Base-by-base conservation (phyloP, 225 moss, liverwort and hornwort genomes). In the Ulota crispa region DNA sequence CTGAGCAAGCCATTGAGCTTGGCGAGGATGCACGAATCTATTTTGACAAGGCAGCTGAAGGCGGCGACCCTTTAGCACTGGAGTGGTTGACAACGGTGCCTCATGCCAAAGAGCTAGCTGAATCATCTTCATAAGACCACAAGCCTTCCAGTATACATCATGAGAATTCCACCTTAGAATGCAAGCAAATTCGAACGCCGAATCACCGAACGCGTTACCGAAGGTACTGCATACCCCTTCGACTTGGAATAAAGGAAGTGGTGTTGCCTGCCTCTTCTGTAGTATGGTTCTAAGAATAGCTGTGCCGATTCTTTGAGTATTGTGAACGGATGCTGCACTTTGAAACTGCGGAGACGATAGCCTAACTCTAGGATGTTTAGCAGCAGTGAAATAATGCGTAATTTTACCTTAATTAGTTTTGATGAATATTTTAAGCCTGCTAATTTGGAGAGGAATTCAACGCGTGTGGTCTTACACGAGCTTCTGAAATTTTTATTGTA, bases 21-120 rank as follows among this genome's bases (percentile, higher is more conserved):
- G 36, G 76, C 21, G 77, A 76, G 84, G 76, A 83, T 79, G 87
- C 84, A 42, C 78, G 84, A 39, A 18, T 75, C 41, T 71, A 89
- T 80, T 96, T 96, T 57, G 86, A 91, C 82, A 83, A 91, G 52
- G 96, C 94, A 41, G 94, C 92, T 54, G 93, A 95, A 79, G 90
- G 78, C 77, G 94, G 96, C 36, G 96, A 96, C 75, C 87, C 89
- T 60, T 80, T 96, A 60, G 94, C 93, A 14, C 87, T 93, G 27
- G 93, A 94, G 82, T 96, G 94, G 96, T 86, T 96, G 64, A 87
- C 80, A 50, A 87, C 82, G 31, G 72, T 89, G 64, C 73, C 86
- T 55, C 64, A 59, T 82, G 74, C 82, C 78, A 57, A 83, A 71
- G 83, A 79, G 34, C 76, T 39, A 14, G 39, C 69, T 50, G 84